These are phyloP conservation scores for Chrysanthemum lavandulifolium DNA, from an alignment of 129 eudicot species.

Conservation along the genomic window DNA sequence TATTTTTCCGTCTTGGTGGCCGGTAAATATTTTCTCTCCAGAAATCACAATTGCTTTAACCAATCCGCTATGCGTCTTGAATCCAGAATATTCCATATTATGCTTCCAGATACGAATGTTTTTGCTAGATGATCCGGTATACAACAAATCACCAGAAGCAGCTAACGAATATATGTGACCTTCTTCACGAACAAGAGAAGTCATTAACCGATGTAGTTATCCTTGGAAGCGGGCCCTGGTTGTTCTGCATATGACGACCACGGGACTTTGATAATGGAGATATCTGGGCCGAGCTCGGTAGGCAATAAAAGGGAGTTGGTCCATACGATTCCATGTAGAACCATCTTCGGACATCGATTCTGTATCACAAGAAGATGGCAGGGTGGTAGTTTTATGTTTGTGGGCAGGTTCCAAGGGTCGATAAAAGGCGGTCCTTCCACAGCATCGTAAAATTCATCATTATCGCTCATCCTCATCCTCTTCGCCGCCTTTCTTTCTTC, in stretches of 20 bases:
- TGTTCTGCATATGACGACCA: conserved; percentile 51
- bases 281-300: conserved; percentile 21
- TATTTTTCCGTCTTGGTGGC: conserved; percentile 80
- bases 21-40: conserved; percentile 57
- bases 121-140: conserved; percentile 79
- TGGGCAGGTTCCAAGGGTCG: neutral
- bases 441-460: conserved; percentile 31
- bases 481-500: neutral
- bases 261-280: conserved; percentile 63
- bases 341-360: conserved; percentile 25
- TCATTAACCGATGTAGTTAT: conserved; percentile 52
- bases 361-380: conserved; percentile 10
- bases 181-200: conserved; percentile 80
- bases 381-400: conserved; percentile 12
- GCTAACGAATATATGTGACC: conserved; percentile 78
- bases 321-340: conserved; percentile 25
- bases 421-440: conserved; percentile 28
- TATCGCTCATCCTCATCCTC: conserved; percentile 14
- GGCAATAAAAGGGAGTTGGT: conserved; percentile 12
- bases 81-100: conserved; percentile 61
- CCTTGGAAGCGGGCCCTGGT: neutral
- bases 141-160: conserved; percentile 51
- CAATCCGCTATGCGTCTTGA: conserved; percentile 74
- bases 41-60: conserved; percentile 70
- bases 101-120: conserved; percentile 75